These are phyloP conservation scores for Xylaria palmicola DNA, from an alignment of 495 filamentous ascomycete genomes.

Conservation along the genomic window DNA sequence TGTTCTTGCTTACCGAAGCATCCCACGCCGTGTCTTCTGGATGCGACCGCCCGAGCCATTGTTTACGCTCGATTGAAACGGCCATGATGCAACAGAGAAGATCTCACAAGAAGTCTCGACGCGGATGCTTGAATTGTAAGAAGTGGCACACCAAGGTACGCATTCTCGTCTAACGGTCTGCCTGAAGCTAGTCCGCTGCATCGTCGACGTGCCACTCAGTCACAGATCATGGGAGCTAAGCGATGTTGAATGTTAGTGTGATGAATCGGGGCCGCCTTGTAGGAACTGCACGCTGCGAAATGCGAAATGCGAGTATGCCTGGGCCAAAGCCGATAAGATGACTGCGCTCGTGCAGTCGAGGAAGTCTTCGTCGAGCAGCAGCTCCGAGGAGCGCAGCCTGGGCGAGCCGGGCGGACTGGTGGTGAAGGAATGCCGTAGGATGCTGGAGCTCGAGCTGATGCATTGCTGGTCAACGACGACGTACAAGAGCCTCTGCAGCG, in stretches of 20 bases:
- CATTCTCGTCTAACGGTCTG: neutral
- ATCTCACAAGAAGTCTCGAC: slow-evolving; percentile 39
- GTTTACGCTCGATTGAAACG: neutral
- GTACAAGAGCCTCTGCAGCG: slow-evolving; percentile 31
- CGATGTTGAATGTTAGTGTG: slow-evolving; percentile 22
- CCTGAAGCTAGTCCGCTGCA: neutral
- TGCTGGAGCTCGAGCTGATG: slow-evolving; percentile 39
- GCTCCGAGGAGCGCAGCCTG: neutral
- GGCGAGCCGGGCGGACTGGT: slow-evolving; percentile 19
- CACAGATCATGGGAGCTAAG: slow-evolving; percentile 8
- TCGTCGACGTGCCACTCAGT: too few relatives aligned
- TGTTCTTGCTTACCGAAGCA: neutral
- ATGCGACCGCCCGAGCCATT: neutral
- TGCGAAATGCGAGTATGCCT: slow-evolving; percentile 28
- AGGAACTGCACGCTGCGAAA: slow-evolving; percentile 36
- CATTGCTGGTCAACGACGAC: slow-evolving; percentile 35
- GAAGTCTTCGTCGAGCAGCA: slow-evolving; percentile 1
- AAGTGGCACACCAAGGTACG: slow-evolving; percentile 38
- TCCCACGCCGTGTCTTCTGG: neutral
- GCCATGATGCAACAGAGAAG: slow-evolving; percentile 32
- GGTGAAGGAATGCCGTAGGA: slow-evolving; percentile 21
- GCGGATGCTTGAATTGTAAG: slow-evolving; percentile 40
- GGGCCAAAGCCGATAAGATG: slow-evolving; percentile 9
- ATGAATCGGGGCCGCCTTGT: slow-evolving; percentile 36
- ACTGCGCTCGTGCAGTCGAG: neutral